These are phyloP conservation scores for Wickerhamomyces sp. DNA, from an alignment of 1,139 yeast genomes.

Conservation along the genomic window DNA sequence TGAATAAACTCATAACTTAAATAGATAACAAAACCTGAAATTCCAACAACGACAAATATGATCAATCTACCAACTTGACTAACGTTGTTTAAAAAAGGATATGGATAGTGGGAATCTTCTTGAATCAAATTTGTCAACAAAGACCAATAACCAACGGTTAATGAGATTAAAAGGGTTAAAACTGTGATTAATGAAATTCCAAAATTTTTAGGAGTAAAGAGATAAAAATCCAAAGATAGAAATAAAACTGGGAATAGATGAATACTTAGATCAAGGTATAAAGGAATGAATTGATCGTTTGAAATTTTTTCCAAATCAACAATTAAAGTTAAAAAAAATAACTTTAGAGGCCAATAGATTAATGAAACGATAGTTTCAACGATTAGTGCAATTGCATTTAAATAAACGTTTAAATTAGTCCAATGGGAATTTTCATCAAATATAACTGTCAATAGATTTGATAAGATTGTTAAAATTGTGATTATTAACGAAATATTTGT, in stretches of 20 bases:
- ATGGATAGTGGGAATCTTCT: slow-evolving; percentile 51
- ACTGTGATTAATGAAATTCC: slow-evolving; percentile 30
- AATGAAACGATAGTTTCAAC: slow-evolving; percentile 54
- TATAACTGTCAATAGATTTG: slow-evolving; percentile 7
- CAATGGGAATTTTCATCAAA: too few species aligned
- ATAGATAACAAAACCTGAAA: slow-evolving; percentile 36
- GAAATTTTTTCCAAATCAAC: slow-evolving; percentile 10
- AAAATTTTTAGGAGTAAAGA: slow-evolving; percentile 42
- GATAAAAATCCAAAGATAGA: slow-evolving; percentile 47
- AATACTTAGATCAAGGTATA: slow-evolving; percentile 48
- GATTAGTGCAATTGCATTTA: slow-evolving; percentile 42
- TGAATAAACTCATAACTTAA: slow-evolving; percentile 9
- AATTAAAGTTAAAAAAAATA: slow-evolving; percentile 43
- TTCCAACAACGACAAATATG: slow-evolving; percentile 47
- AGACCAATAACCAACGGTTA: slow-evolving; percentile 49
- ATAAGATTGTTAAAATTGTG: slow-evolving; percentile 33
- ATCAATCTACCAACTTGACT: slow-evolving; percentile 36
- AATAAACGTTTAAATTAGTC: slow-evolving; percentile 3
- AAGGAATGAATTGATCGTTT: slow-evolving; percentile 32
- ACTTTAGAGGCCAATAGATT: slow-evolving; percentile 62
- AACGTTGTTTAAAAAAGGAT: slow-evolving; percentile 60
- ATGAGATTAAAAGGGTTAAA: slow-evolving; percentile 31
- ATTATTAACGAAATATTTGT: slow-evolving; percentile 53
- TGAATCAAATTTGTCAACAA: slow-evolving; percentile 45
- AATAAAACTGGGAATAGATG: slow-evolving; percentile 55